Evolutionary conservation across 768 basidiomycete species (phyloP).

Genomic region (Trametes maxima): DNA sequence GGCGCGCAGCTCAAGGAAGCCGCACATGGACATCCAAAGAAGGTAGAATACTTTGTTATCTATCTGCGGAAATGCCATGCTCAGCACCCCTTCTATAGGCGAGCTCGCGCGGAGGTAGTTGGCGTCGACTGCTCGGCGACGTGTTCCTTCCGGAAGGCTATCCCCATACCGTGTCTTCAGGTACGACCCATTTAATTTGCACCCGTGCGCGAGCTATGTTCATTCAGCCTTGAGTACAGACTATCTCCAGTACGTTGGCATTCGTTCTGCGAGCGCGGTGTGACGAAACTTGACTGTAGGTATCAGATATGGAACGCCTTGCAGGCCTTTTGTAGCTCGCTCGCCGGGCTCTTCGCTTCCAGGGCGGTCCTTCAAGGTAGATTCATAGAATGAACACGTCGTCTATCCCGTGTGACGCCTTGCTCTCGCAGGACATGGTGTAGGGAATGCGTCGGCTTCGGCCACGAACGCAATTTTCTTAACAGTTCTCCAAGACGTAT

Average conservation of each 20-base stretch:
- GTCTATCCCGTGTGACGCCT: neutral
- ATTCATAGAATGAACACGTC: neutral
- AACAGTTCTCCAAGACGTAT: conserved; percentile 66
- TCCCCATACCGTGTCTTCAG: conserved; percentile 61
- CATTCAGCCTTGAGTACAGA: neutral
- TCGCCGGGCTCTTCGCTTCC: conserved; percentile 64
- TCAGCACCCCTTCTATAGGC: neutral
- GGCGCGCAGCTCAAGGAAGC: neutral
- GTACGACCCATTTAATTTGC: conserved; percentile 32
- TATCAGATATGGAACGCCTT: conserved; percentile 68
- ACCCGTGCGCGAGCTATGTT: neutral
- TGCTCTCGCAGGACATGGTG: conserved; percentile 56
- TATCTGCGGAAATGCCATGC: neutral
- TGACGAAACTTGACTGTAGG: conserved; percentile 35
- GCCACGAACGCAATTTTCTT: conserved; percentile 67
- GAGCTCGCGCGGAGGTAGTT: neutral
- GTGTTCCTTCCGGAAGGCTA: conserved; percentile 68
- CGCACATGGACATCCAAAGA: neutral
- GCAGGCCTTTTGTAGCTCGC: conserved; percentile 71
- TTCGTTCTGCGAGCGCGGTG: neutral
- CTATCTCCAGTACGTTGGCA: conserved; percentile 19
- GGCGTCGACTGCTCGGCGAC: conserved; percentile 38
- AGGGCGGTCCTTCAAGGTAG: conserved; percentile 69
- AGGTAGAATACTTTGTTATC: neutral
- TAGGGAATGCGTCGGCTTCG: conserved; percentile 67